These are phyloP conservation scores for Phytophthora megakarya DNA, from an alignment of 352 stramenopile species.

Conservation along the genomic window DNA sequence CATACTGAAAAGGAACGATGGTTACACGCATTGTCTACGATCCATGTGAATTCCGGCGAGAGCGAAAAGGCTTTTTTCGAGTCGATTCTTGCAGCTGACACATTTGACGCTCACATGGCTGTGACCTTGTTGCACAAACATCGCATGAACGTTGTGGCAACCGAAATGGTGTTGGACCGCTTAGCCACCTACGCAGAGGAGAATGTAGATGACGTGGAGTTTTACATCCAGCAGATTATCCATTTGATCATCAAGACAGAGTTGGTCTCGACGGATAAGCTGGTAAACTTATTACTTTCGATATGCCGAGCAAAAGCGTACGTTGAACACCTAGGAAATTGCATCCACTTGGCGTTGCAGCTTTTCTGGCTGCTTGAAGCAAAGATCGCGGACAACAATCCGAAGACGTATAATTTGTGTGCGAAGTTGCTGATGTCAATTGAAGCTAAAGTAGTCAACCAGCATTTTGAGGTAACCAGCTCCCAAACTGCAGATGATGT, in stretches of 20 bases:
- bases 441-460: conserved; percentile 81
- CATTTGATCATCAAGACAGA: conserved; percentile 73
- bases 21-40: conserved; percentile 69
- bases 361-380: conserved; percentile 77
- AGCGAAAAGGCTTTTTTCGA: conserved; percentile 63
- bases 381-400: conserved; percentile 73
- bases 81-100: conserved; percentile 57
- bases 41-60: conserved; percentile 57
- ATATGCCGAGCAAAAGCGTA: conserved; percentile 81
- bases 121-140: conserved; percentile 76
- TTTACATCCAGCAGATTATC: conserved; percentile 84
- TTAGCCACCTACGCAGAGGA: conserved; percentile 64
- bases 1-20: conserved; percentile 77
- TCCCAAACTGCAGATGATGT: conserved; percentile 41
- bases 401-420: conserved; percentile 77
- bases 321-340: conserved; percentile 80
- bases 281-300: conserved; percentile 74
- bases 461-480: conserved; percentile 67
- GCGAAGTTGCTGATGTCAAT: conserved; percentile 85
- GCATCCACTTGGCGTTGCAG: conserved; percentile 73
- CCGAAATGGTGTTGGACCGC: conserved; percentile 68
- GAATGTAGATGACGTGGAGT: conserved; percentile 81
- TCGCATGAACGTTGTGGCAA: conserved; percentile 65
- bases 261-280: conserved; percentile 63
- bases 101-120: conserved; percentile 71